Percentiles rank a stretch among this genome's conserved stretches.
Evolutionary conservation across 2,329 filamentous ascomycete genomes (phyloP).

Genomic region (Pseudogymnoascus pannorum): DNA sequence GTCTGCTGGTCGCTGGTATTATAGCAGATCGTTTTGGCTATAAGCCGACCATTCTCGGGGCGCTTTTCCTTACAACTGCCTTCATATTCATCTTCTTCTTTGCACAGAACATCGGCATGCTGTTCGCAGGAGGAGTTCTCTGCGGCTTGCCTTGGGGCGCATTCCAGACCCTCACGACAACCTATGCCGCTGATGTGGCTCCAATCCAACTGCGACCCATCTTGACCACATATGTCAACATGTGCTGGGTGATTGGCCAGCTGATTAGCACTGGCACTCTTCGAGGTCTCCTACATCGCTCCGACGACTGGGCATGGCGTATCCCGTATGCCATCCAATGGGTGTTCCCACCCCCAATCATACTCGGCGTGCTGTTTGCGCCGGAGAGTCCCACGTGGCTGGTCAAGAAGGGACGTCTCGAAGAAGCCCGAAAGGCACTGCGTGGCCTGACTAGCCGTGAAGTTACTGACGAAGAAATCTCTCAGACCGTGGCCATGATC

Average conservation of each 20-base stretch:
- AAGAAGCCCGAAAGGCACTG: slow-evolving; percentile 15
- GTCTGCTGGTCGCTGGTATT: slow-evolving; percentile 34
- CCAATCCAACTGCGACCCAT: not conserved
- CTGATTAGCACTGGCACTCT: slow-evolving; percentile 38
- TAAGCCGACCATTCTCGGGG: slow-evolving; percentile 35
- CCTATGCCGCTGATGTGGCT: slow-evolving; percentile 23
- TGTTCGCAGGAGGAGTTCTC: slow-evolving; percentile 37
- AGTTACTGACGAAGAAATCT: not conserved
- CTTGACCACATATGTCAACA: slow-evolving; percentile 8
- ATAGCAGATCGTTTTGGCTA: slow-evolving; percentile 33
- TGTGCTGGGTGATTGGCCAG: slow-evolving; percentile 10
- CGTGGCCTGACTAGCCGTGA: not conserved
- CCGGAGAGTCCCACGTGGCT: slow-evolving; percentile 12
- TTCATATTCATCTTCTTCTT: slow-evolving; percentile 42
- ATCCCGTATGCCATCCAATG: slow-evolving; percentile 31
- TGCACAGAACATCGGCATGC: slow-evolving; percentile 37
- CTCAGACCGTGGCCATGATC: slow-evolving; percentile 31
- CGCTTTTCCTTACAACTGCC: slow-evolving; percentile 29
- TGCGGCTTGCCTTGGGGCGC: slow-evolving; percentile 43
- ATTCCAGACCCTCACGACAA: slow-evolving; percentile 34
- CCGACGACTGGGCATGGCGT: slow-evolving; percentile 39
- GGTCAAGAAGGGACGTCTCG: slow-evolving; percentile 13
- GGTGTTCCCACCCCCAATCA: not conserved
- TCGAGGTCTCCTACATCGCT: slow-evolving; percentile 34
- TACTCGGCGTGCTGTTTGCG: not conserved